Percentiles rank a stretch among this genome's conserved stretches.
These are phyloP conservation scores for Auricularia sp. DNA, from an alignment of 768 basidiomycete genomes.

Conservation along the genomic window DNA sequence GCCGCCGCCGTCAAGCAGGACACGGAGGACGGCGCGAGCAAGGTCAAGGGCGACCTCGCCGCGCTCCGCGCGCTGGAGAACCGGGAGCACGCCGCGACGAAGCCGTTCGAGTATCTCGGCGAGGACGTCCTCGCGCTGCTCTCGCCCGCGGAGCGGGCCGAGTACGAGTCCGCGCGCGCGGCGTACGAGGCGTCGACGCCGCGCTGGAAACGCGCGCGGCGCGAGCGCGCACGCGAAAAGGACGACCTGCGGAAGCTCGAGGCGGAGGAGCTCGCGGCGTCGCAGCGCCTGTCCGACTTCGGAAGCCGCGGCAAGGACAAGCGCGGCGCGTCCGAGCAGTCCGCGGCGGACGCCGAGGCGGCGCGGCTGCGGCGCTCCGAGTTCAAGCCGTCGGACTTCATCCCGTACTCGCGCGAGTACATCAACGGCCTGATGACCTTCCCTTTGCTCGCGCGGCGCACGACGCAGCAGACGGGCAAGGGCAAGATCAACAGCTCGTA, in stretches of 20 bases:
- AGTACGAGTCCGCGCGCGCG: no score
- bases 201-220: no score
- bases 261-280: slow-evolving; percentile 18
- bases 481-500: slow-evolving; percentile 68
- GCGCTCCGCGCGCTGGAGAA: slow-evolving; percentile 34
- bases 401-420: slow-evolving; percentile 17
- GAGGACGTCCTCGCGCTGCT: no score
- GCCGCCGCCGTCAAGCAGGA: no score
- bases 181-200: no score
- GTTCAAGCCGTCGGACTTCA: slow-evolving; percentile 15
- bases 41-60: slow-evolving; percentile 62
- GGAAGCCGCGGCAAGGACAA: neutral
- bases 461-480: slow-evolving; percentile 87
- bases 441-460: slow-evolving; percentile 38
- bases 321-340: neutral
- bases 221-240: no score
- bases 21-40: slow-evolving; percentile 40
- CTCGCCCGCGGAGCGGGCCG: no score
- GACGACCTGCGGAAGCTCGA: slow-evolving; percentile 4
- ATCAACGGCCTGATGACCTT: slow-evolving; percentile 21
- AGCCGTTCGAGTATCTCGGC: no score
- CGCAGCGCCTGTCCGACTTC: neutral
- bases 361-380: slow-evolving; percentile 11
- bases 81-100: no score
- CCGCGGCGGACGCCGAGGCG: slow-evolving; percentile 9